Base-by-base conservation (phyloP, 106 monocot species). In the Dactylorhiza incarnata region DNA sequence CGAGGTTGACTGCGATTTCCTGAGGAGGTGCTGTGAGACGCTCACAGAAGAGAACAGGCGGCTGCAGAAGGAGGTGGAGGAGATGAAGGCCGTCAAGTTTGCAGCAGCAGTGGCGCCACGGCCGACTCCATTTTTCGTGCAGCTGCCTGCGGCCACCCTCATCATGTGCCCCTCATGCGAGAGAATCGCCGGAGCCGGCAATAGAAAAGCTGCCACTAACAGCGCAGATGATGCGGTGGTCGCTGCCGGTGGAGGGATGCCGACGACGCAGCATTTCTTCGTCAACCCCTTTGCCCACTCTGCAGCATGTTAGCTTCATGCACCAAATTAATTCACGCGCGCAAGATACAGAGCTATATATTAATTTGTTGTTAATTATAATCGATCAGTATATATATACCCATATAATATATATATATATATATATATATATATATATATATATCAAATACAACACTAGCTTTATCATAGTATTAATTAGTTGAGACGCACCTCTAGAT, bases 1-100 rank as follows among this genome's bases (percentile, higher is more conserved):
- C 5, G 79, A 84, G 61, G 65, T 84, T 45, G 76, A 84, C 77
- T 76, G 73, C 17, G 84, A 84, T n/a, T 80, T 73, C 76, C 73
- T 84, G 25, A 84, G 80, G 63, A 75, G 73, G 76, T 80, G 80
- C 53, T 84, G 84, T 72, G 84, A 84, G 45, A 80, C 58, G 8
- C 73, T 84, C 12, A 84, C 58, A 5, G 84, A 80, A 7, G 84
- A 84, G 72, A 84, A 84, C 80, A 59, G 54, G 22, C 23, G 71
- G 48, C 74, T 83, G 55, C 69, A 72, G 22, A 78, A 73, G 65
- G 79, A 83, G 83, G 76, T 84, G 13, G 62, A 72, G 62, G 80
- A 84, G 52, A 62, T 84, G 5, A 76, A 49, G 23, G 75, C 80
- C n/a, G 56, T 81, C 71, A 81, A 81, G 61, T 75, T 72, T 45